Evolutionary conservation across 495 filamentous ascomycete species (phyloP).

Genomic region (Recurvomyces mirabilis): DNA sequence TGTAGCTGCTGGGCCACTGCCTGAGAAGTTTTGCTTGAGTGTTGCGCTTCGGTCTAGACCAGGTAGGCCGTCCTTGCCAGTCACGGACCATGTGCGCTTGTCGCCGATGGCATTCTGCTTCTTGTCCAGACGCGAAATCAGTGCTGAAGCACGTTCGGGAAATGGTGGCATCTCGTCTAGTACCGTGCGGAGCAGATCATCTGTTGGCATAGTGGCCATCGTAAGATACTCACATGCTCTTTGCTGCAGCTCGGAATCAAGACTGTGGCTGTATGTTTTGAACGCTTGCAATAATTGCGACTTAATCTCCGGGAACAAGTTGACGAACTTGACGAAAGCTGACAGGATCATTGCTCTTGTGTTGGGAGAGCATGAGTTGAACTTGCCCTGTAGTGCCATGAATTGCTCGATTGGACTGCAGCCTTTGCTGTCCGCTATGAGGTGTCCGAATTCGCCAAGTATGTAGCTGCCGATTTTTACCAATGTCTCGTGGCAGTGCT

Average conservation of each 20-base stretch:
- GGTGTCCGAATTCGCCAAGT: constrained; percentile 90
- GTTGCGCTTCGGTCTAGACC: constrained; percentile 70
- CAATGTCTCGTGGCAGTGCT: constrained; percentile 89
- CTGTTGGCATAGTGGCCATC: constrained; percentile 71
- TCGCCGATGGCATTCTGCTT: constrained; percentile 85
- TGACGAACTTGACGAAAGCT: constrained; percentile 94
- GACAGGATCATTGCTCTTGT: constrained; percentile 91
- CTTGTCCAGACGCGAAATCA: constrained; percentile 85
- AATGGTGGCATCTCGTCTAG: constrained; percentile 99
- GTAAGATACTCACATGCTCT: constrained; percentile 91
- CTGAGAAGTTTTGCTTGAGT: constrained; percentile 73
- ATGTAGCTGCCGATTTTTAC: constrained; percentile 97
- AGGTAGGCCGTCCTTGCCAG: constrained; percentile 74
- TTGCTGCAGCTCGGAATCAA: constrained; percentile 93
- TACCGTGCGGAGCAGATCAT: constrained; percentile 88
- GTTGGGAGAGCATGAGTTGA: constrained; percentile 75
- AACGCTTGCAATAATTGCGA: constrained; percentile 87
- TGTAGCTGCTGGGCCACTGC: too few species aligned
- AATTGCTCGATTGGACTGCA: constrained; percentile 98
- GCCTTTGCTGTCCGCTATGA: constrained; percentile 87
- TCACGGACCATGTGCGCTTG: constrained; percentile 91
- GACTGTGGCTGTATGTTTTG: constrained; percentile 80
- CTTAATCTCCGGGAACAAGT: constrained; percentile 97
- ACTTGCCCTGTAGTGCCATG: constrained; percentile 80
- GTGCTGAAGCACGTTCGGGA: constrained; percentile 82